Base-by-base conservation (phyloP, 441 rosid species). In the Erodium texanum region DNA sequence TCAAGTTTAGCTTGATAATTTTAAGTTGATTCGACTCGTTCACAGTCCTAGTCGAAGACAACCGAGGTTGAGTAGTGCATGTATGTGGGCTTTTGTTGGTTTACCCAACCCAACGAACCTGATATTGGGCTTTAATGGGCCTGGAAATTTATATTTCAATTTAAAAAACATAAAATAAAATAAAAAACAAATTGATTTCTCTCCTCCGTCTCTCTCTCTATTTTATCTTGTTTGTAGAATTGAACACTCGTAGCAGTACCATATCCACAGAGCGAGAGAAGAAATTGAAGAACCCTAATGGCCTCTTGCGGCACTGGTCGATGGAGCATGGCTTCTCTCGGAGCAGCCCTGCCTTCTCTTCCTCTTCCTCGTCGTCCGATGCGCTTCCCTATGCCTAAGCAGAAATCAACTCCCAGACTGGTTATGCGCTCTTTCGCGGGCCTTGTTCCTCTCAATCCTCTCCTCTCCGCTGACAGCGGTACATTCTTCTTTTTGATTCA, bases 241-340 rank as follows among this genome's bases (percentile, higher is more conserved):
- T 41, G 34, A 10, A 9, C 14, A 38, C 45, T 34, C 38, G 38
- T 8, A 34, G 11, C 43, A 38, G 45, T 38, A 38, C 48, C 48
- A 41, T 41, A 41, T 41, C 48, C 48, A 41, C 14, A 41, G 48
- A 41, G 14, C 3, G 48, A 41, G 48, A 41, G 48, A 41, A 41
- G 48, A 9, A 12, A 29, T 29, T 7, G 34, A 29, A 29, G 34
- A 29, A 29, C 34, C 34, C 34, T 29, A 29, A 41, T 41, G 48
- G 48, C 48, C 2, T 41, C 48, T 14, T 45, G 24, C 16, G 73
- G 74, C 34, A 29, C 6, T 7, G 34, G 34, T 7, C 3, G 34
- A 70, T 89, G 95, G 98, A 82, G 78, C 68, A 78, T 89, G 92
- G 71, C 85, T 1, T 85, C 93, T 63, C 78, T 89, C 50, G 74